A percentile compares a stretch with the other conserved stretches of the same genome.
Evolutionary conservation across 2,329 filamentous ascomycete genomes (phyloP).

Genomic region (Hypomyces perniciosus): DNA sequence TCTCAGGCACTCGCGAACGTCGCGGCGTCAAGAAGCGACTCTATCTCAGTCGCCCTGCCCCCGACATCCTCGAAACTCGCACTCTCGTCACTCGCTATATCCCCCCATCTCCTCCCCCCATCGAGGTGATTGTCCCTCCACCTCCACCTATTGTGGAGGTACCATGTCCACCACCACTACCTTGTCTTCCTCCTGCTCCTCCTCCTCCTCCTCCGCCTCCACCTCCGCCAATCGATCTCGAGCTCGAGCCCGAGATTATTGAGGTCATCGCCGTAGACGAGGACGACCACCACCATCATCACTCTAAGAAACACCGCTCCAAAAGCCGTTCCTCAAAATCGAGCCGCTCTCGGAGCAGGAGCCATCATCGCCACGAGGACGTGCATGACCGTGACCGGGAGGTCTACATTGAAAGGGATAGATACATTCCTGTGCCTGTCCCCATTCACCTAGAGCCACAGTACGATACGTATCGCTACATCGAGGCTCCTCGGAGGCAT

Average conservation of each 20-base stretch:
- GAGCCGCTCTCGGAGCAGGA: slow-evolving; percentile 25
- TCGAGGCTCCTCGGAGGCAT: slow-evolving; percentile 41
- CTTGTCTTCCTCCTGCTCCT: slow-evolving; percentile 10
- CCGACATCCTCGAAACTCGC: slow-evolving; percentile 31
- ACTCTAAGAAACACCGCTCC: slow-evolving; percentile 19
- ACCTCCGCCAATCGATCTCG: slow-evolving; percentile 17
- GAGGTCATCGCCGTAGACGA: slow-evolving; percentile 36
- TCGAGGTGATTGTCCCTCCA: slow-evolving; percentile 14
- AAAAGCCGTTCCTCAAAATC: slow-evolving; percentile 14
- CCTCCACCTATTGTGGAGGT: slow-evolving; percentile 16
- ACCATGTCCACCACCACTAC: slow-evolving; percentile 14
- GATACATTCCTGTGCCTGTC: slow-evolving; percentile 36
- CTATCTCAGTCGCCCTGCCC: slow-evolving; percentile 36
- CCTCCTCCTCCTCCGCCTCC: slow-evolving; percentile 16
- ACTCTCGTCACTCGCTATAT: slow-evolving; percentile 34
- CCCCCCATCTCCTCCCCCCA: slow-evolving; percentile 28
- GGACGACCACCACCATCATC: slow-evolving; percentile 15
- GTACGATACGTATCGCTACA: slow-evolving; percentile 47
- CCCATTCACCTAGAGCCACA: slow-evolving; percentile 36
- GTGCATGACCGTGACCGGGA: slow-evolving; percentile 27
- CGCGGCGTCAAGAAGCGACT: slow-evolving; percentile 33
- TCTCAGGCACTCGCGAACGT: not conserved
- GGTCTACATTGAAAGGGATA: slow-evolving; percentile 48
- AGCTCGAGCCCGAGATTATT: slow-evolving; percentile 25
- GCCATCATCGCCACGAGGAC: slow-evolving; percentile 11